Percentiles rank a stretch among this genome's conserved stretches.
Evolutionary conservation across 306 rosid genomes (phyloP).

Genomic region (Bauhinia variegata): DNA sequence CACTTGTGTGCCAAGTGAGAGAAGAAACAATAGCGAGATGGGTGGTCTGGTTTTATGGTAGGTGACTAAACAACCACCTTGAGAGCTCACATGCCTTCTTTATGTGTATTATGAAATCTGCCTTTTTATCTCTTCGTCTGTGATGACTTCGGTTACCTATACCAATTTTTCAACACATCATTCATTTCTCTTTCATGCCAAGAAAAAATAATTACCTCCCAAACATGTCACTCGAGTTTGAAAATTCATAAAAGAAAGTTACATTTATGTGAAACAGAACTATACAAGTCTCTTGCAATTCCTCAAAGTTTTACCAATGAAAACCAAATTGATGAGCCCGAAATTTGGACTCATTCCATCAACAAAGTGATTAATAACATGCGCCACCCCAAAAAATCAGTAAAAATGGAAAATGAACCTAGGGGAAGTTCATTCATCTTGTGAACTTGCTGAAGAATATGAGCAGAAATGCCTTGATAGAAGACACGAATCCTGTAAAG

Average conservation of each 20-base stretch:
- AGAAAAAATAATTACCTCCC: conserved; percentile 53
- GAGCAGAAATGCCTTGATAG: conserved; percentile 43
- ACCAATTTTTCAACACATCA: conserved; percentile 58
- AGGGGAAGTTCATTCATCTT: conserved; percentile 16
- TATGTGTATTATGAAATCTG: conserved; percentile 50
- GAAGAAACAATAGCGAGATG: conserved; percentile 53
- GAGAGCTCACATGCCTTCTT: conserved; percentile 64
- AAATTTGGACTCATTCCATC: conserved; percentile 37
- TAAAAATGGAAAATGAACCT: not conserved
- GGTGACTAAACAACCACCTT: conserved; percentile 99
- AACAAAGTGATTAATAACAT: conserved; percentile 11
- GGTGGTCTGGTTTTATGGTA: conserved; percentile 81
- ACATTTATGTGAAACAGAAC: conserved; percentile 22
- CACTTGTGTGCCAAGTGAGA: conserved; percentile 52
- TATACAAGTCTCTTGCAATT: conserved; percentile 31
- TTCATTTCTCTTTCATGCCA: conserved; percentile 66
- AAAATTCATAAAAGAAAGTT: too few species aligned
- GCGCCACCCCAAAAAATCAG: conserved; percentile 3
- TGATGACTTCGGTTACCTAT: too few species aligned
- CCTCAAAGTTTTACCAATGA: conserved; percentile 23
- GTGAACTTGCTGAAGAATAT: conserved; percentile 41
- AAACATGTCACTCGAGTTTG: conserved; percentile 50
- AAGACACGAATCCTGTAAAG: conserved; percentile 53
- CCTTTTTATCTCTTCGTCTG: conserved; percentile 44
- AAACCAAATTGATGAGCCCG: conserved; percentile 30